Evolutionary conservation across 441 rosid species (phyloP).

Genomic region (Populus trichocarpa): DNA sequence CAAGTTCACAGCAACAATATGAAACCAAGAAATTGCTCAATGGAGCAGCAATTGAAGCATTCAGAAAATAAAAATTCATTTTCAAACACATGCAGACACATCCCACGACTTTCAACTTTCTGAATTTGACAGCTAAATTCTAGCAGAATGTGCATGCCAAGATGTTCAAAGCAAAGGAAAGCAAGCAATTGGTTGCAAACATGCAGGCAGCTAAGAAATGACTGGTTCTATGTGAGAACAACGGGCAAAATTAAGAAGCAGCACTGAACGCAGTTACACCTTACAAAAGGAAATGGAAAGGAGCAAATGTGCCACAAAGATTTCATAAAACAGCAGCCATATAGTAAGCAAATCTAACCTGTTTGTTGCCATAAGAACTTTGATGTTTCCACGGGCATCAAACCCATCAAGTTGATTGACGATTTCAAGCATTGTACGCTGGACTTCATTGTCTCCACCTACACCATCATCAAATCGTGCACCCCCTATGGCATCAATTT

Average conservation of each 20-base stretch:
- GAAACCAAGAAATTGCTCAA: neutral
- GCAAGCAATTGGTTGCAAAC: neutral
- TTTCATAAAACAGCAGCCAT: neutral
- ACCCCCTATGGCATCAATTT: constrained; percentile 94
- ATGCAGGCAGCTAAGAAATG: neutral
- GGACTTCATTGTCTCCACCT: constrained; percentile 95
- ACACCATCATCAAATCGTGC: constrained; percentile 93
- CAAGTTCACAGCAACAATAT: neutral
- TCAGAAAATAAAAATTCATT: neutral
- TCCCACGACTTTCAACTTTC: neutral
- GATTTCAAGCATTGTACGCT: constrained; percentile 98
- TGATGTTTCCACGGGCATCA: constrained; percentile 92
- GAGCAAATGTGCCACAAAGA: neutral
- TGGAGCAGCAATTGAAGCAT: neutral
- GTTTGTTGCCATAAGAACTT: constrained; percentile 94
- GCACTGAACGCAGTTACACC: neutral
- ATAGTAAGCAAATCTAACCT: constrained; percentile 36
- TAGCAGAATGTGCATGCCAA: neutral
- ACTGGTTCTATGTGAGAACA: neutral
- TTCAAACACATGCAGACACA: neutral
- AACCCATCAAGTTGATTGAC: constrained; percentile 96
- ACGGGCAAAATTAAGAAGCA: neutral
- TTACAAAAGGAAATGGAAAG: neutral
- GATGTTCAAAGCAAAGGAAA: neutral
- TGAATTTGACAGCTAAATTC: neutral